Base-by-base conservation (phyloP, 2,329 filamentous ascomycete species). In the Cryoendolithus antarcticus region DNA sequence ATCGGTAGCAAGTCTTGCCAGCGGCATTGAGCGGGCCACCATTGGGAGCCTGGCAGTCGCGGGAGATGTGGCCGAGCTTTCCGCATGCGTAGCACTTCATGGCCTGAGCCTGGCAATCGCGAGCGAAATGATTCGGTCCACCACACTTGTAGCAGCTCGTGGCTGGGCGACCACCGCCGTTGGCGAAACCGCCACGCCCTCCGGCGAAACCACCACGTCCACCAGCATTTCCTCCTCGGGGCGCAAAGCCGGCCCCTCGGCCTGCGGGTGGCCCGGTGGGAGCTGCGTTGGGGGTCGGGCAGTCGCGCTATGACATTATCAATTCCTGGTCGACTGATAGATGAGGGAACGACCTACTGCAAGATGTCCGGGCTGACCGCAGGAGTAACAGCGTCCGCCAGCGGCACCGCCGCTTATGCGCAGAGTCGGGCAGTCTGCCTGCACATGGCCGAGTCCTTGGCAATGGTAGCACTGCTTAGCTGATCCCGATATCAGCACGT, bases 391-490 rank as follows among this genome's bases (percentile, higher is more conserved):
- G 54, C 86, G 85, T 48, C 85, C 86, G 61, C 82, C 80, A 44
- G 80, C 80, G 47, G 80, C 76, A 53, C 80, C 82, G 44, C 74
- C 88, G 64, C 79, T 93, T 62, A 98, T 67, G 53, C 91, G 86
- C 49, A 98, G 77, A 46, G 91, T 96, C 56, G 91, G 91, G 75
- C 91, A 98, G 65, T 98, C 91, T 53, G 91, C 91, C 72, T 98
- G 91, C 56, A 98, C 91, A 62, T 98, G 91, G 51, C 91, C 91
- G 46, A 96, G 77, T 43, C 91, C 91, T 72, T 96, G 91, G 74
- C 91, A 98, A 70, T 96, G 91, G 65, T 98, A 98, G 77, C 91
- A 98, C 74, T 98, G 91, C 79, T 98, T 98, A 38, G 86, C 86
- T 80, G 55, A 37, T 40, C 44, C 37, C 35, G 44, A 43, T 39